Evolutionary conservation across 305 asterid genomes (phyloP).

Genomic region (Petunia hybrid): DNA sequence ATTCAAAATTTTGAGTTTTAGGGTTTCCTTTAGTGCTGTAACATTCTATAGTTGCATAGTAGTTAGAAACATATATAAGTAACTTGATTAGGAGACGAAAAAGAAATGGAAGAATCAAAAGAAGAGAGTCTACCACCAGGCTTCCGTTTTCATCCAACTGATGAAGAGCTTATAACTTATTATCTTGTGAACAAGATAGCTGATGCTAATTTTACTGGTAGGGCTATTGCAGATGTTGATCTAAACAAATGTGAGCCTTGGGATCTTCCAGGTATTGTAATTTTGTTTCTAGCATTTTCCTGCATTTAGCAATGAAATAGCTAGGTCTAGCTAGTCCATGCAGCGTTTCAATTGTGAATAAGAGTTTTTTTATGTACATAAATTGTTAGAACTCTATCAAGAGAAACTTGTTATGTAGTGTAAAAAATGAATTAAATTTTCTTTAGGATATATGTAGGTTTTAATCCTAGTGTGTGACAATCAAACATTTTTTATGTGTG

Average conservation of each 20-base stretch:
- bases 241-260: slow-evolving; percentile 97
- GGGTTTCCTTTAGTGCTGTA: slow-evolving; percentile 34
- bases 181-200: slow-evolving; percentile 80
- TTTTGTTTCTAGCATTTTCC: background rate
- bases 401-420: background rate
- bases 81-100: background rate
- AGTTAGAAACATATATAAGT: slow-evolving; percentile 30
- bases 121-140: slow-evolving; percentile 85
- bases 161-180: slow-evolving; percentile 86
- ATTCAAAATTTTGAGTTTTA: slow-evolving; percentile 23
- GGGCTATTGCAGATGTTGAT: slow-evolving; percentile 92
- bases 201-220: slow-evolving; percentile 72
- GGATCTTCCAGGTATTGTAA: slow-evolving; percentile 89
- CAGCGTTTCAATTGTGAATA: background rate
- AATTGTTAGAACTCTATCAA: background rate
- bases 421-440: background rate
- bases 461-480: no score
- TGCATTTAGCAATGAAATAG: background rate
- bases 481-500: no score
- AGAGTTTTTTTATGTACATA: background rate
- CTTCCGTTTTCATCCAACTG: slow-evolving; percentile 89
- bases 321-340: slow-evolving; percentile 9
- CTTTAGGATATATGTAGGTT: background rate
- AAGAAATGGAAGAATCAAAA: slow-evolving; percentile 62
- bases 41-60: slow-evolving; percentile 37